Base-by-base conservation (phyloP, 2,329 filamentous ascomycete genomes). In the Colletotrichum costaricense region DNA sequence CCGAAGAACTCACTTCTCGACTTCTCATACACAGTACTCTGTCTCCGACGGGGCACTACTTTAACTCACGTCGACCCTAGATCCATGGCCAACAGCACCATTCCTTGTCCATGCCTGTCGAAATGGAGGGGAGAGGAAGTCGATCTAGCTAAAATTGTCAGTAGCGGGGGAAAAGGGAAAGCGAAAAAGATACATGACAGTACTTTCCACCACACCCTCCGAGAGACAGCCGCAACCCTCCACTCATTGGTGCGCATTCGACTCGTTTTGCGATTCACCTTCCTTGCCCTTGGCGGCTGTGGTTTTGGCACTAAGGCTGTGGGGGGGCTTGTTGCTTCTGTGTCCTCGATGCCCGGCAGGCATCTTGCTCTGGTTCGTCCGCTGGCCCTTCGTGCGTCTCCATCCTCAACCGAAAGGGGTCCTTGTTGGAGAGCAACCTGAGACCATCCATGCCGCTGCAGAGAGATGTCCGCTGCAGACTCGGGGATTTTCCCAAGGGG, bases 401-500 rank as follows among this genome's bases (percentile, higher is more conserved):
- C 69, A 72, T 72, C 54, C 65, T 59, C 28, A 63, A 58, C 49
- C 58, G 65, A 63, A 69, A 69, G 58, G 38, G 65, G 28, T 46
- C 69, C 33, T 63, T 38, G 35, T 52, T 26, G 14, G 26, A 56
- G 66, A 69, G 65, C 42, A 59, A 52, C 66, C 52, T 59, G 65
- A 69, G 69, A 72, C 69, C 65, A 64, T 64, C 69, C 54, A 63
- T 69, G 38, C 69, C 66, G 69, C 65, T 72, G 69, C 69, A 69
- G 65, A 72, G 69, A 49, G 42, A n/a, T 49, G 42, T 54, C 65
- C 69, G 69, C 69, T 72, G 69, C 69, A 69, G 69, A 72, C 38
- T 72, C 65, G 59, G 69, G 63, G 69, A 72, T 72, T 69, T 72
- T 59, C 69, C 65, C 69, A 72, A 49, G 69, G 69, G 69, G 69